Percentiles rank a stretch among this genome's conserved stretches.
These are phyloP conservation scores for Stephania japonica DNA, from an alignment of 164 flowering plant species.

Conservation along the genomic window DNA sequence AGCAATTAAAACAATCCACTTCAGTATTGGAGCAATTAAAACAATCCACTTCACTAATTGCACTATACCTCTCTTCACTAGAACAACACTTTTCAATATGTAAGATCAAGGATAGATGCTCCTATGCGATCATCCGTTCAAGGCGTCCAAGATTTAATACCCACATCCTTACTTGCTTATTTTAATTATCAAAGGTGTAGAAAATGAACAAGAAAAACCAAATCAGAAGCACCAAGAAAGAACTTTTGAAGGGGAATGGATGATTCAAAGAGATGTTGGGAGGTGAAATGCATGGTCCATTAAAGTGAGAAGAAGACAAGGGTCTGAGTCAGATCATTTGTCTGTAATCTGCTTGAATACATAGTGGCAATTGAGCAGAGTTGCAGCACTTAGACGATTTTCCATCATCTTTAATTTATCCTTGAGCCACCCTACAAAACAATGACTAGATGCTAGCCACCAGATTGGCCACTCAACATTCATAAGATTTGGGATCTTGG, in stretches of 20 bases:
- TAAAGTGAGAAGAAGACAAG: background rate
- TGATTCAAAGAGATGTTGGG: background rate
- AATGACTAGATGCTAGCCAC: background rate
- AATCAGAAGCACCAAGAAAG: too few species aligned
- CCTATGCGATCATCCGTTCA: background rate
- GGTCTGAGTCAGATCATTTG: background rate
- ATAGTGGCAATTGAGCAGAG: background rate
- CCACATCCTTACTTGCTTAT: too few species aligned
- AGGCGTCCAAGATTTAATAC: too few species aligned
- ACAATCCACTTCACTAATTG: too few species aligned
- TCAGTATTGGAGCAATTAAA: too few species aligned
- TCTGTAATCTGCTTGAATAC: too few species aligned
- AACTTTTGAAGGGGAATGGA: background rate
- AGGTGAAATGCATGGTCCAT: background rate
- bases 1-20: too few species aligned
- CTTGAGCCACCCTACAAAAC: too few species aligned
- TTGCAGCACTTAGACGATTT: conserved; percentile 1
- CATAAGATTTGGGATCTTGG: background rate
- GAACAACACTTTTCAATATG: background rate
- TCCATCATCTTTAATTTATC: background rate
- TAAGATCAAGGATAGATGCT: background rate
- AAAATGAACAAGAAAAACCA: too few species aligned
- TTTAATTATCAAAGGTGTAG: too few species aligned
- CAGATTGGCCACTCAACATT: background rate
- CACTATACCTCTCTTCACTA: background rate